A percentile compares a stretch with the other conserved stretches of the same genome.
Conservation (phyloP, 1,139 yeast species). For the Geotrichum candidum region DNA sequence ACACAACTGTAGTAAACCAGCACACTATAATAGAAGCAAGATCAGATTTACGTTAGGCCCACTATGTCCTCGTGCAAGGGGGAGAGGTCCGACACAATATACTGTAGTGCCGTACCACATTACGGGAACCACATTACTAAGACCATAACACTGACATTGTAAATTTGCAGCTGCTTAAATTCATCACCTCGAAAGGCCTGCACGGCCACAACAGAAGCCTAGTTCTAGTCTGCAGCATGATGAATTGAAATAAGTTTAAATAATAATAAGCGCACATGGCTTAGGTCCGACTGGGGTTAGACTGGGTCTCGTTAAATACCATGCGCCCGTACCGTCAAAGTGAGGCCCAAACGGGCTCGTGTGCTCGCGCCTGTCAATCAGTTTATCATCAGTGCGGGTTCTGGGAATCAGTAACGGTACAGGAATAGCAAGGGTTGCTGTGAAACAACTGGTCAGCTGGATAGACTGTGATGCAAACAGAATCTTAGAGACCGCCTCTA, state of each 20-base stretch:
- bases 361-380: neutral
- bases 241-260: no score
- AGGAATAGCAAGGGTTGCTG: neutral
- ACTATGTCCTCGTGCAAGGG: neutral
- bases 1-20: neutral
- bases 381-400: neutral
- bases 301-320: neutral
- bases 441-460: neutral
- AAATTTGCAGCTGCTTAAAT: neutral
- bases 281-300: neutral
- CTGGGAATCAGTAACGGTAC: neutral
- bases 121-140: neutral
- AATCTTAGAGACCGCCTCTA: neutral
- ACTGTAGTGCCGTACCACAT: neutral
- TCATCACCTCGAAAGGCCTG: neutral
- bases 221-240: neutral
- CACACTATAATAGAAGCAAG: neutral
- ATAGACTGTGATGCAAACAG: neutral
- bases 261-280: neutral
- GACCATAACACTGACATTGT: neutral
- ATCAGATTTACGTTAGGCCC: neutral
- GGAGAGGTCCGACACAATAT: neutral
- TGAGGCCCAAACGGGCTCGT: neutral
- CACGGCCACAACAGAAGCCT: neutral
- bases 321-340: neutral